Percentiles rank a stretch among this genome's conserved stretches.
Conservation (phyloP, 2,329 filamentous ascomycete species). For the Monosporascus cannonballus region DNA sequence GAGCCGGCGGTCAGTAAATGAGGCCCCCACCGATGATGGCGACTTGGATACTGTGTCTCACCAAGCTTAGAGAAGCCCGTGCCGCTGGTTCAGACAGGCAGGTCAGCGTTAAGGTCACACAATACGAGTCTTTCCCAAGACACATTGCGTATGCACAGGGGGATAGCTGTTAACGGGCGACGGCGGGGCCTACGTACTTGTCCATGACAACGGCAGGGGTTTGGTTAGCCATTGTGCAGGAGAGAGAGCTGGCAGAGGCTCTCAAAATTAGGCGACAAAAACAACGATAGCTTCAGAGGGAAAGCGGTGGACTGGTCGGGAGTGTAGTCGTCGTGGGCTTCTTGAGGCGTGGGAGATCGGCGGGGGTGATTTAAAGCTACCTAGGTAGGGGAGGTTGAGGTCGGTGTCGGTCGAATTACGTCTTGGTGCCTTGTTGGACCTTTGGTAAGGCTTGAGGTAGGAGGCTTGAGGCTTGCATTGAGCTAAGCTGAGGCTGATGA, state of each 20-base stretch:
- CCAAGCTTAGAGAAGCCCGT: slow-evolving; percentile 99
- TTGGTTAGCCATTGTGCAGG: slow-evolving; percentile 80
- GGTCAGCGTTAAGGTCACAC: slow-evolving; percentile 32
- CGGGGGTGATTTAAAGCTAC: background rate
- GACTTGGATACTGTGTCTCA: slow-evolving; percentile 36
- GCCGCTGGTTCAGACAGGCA: slow-evolving; percentile 58
- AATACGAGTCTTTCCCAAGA: slow-evolving; percentile 4
- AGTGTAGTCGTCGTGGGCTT: too few species aligned
- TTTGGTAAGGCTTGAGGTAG: background rate
- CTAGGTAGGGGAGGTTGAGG: too few species aligned
- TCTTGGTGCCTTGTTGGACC: too few species aligned
- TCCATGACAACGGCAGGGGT: slow-evolving; percentile 99
- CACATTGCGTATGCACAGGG: background rate
- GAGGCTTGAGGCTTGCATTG: background rate
- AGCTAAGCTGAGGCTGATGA: background rate
- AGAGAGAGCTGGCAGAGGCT: slow-evolving; percentile 11
- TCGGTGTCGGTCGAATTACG: too few species aligned
- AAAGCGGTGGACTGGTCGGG: too few species aligned
- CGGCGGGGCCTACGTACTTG: slow-evolving; percentile 69
- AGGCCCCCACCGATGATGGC: background rate
- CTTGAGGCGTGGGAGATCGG: too few species aligned
- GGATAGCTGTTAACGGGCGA: slow-evolving; percentile 17
- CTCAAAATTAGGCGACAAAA: background rate
- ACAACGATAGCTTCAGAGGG: background rate
- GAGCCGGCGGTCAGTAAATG: slow-evolving; percentile 15